Conservation (phyloP, 306 rosid genomes). For the Cicer cuneatum region DNA sequence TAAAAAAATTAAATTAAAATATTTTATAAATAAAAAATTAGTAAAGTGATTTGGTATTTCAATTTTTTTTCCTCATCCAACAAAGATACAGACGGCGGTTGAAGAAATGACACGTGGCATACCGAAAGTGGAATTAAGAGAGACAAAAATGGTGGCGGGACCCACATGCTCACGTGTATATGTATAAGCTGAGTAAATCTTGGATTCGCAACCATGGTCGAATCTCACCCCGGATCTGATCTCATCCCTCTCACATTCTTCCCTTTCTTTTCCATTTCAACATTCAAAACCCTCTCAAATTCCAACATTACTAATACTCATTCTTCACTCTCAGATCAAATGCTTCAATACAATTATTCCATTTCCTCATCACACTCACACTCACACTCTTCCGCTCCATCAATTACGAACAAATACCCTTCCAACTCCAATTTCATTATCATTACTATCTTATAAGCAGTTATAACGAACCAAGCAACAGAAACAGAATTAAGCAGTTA, state of each 20-base stretch:
- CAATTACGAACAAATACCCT: neutral
- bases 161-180: conserved; percentile 69
- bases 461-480: neutral
- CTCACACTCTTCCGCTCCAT: neutral
- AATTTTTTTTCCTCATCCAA: conserved; percentile 30
- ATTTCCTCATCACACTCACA: conserved; percentile 5
- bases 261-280: neutral
- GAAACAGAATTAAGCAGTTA: neutral
- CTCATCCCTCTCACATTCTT: conserved; percentile 1
- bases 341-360: conserved; percentile 41
- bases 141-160: conserved; percentile 46
- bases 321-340: conserved; percentile 41
- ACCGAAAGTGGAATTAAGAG: conserved; percentile 18
- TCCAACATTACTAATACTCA: conserved; percentile 5
- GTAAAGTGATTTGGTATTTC: neutral
- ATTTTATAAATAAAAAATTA: too few species aligned
- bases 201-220: conserved; percentile 50
- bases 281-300: neutral
- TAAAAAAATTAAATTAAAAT: too few species aligned
- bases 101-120: conserved; percentile 55
- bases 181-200: conserved; percentile 51
- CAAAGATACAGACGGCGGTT: conserved; percentile 42
- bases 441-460: neutral
- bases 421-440: conserved; percentile 18
- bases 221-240: conserved; percentile 57